Evolutionary conservation across 23 red algal species (phyloP).

Genomic region (Pyropia yezoensis): DNA sequence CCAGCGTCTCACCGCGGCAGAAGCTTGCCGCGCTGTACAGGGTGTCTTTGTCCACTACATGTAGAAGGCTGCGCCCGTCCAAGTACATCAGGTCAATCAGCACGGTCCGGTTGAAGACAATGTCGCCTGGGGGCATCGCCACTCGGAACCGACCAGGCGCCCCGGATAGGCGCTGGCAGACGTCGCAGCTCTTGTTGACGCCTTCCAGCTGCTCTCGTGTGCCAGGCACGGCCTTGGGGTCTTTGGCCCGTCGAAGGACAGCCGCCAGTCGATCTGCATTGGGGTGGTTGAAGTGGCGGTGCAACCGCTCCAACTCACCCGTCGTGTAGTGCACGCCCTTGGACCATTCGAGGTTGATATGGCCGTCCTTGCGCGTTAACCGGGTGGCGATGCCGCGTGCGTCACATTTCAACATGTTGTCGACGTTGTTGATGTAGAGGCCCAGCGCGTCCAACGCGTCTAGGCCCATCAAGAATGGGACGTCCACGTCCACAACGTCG

Average conservation of each 20-base stretch:
- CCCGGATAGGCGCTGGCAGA: too few species aligned
- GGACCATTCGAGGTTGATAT: conserved; percentile 12
- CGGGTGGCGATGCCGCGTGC: background rate
- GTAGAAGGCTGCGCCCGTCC: conserved; percentile 2
- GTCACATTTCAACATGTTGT: background rate
- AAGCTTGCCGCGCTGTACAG: too few species aligned
- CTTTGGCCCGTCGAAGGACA: too few species aligned
- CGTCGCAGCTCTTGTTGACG: too few species aligned
- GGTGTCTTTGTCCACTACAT: conserved; percentile 4
- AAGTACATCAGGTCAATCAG: background rate
- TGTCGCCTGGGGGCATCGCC: too few species aligned
- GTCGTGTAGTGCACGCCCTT: conserved; percentile 1
- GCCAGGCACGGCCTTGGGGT: too few species aligned
- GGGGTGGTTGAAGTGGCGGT: too few species aligned
- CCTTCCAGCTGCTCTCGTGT: too few species aligned
- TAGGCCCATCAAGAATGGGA: conserved; percentile 13
- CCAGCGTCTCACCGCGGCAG: too few species aligned
- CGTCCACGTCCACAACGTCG: conserved; percentile 9
- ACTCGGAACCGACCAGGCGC: too few species aligned
- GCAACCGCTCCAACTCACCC: background rate
- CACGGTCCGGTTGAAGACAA: conserved; percentile 6
- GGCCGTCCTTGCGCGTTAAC: conserved; percentile 10
- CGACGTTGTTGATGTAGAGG: too few species aligned
- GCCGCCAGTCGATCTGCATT: too few species aligned
- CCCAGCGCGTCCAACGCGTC: background rate